Base-by-base conservation (phyloP, 1,284 basidiomycete species). In the Cryptococcus deneoformans region DNA sequence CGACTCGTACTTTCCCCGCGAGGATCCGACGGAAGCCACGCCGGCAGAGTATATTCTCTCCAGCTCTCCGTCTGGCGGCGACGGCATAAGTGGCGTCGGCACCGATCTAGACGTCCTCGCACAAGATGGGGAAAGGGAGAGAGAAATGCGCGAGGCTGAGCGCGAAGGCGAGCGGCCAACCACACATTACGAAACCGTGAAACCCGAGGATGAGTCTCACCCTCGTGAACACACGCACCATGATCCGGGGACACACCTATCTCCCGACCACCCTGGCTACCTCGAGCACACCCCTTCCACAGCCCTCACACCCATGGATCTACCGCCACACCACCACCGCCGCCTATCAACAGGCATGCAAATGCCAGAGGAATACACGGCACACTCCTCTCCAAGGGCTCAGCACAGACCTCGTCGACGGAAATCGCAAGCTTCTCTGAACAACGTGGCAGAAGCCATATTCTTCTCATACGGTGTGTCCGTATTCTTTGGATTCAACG, bases 401-500 rank as follows among this genome's bases (percentile, higher is more conserved):
- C 37, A 36, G 29, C 35, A 39, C 0, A 14, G 20, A 12, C 14
- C 20, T 3, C 50, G 39, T 38, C 42, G 60, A 44, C 50, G 66
- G 24, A 67, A 67, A 45, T 64, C 63, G 0, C 57, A 65, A 20
- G 59, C 57, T 1, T 61, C 54, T 44, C 59, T 50, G 48, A 65
- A 46, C 45, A 64, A 64, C 6, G 80, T 90, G n/a, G 91, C 86
- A 0, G 92, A 95, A 71, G 88, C 85, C 0, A 83, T 94, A 5
- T 92, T 93, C 76, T 93, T 93, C 67, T 85, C 87, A 20, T 81
- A 80, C 61, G 80, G 90, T 20, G 92, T 94, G 2, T 86, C 85
- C 0, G 90, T 94, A 1, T 94, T 94, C 76, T 92, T 91, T 72
- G 92, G 92, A 0, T 80, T 95, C 55, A 77, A 82, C 5, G 90